phyloP scores from a whole-genome alignment of 2,329 filamentous ascomycete species.

The Colletotrichum chrysophilum region DNA sequence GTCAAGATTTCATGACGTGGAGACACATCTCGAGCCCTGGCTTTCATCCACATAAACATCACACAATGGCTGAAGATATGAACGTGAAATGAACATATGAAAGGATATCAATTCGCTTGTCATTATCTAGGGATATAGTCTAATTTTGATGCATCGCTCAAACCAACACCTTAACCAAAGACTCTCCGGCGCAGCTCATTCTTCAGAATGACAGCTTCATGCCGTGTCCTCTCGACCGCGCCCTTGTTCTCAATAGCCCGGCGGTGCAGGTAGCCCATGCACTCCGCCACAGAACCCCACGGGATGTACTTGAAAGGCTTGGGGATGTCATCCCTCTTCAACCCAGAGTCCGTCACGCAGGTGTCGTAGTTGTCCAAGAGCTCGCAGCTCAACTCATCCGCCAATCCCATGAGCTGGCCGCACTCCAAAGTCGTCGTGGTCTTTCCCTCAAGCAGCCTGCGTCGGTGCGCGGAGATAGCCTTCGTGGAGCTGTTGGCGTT shows the following conservation, averaged over 20 bases:
- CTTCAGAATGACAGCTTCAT: slow-evolving; percentile 32
- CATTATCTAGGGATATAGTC: slow-evolving; percentile 2
- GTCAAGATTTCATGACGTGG: not conserved
- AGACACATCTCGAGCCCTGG: fast-evolving
- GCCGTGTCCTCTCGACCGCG: slow-evolving; percentile 23
- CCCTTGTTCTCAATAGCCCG: slow-evolving; percentile 26
- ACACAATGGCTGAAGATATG: not conserved
- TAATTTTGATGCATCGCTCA: not conserved
- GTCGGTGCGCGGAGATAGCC: slow-evolving; percentile 67
- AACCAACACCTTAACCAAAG: slow-evolving; percentile 16
- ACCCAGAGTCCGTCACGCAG: not conserved
- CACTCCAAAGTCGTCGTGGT: slow-evolving; percentile 47
- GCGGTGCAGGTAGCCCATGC: slow-evolving; percentile 25
- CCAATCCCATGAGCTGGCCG: slow-evolving; percentile 67
- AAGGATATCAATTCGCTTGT: not conserved
- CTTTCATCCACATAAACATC: not conserved
- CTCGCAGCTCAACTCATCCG: slow-evolving; percentile 84
- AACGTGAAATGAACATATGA: slow-evolving; percentile 44
- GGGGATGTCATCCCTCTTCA: slow-evolving; percentile 13
- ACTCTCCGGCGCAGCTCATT: slow-evolving; percentile 31
- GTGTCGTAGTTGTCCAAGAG: slow-evolving; percentile 39
- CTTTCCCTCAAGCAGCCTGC: slow-evolving; percentile 50
- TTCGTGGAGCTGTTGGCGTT: slow-evolving; percentile 59
- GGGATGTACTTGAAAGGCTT: slow-evolving; percentile 26
- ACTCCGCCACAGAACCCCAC: slow-evolving; percentile 25